Base-by-base conservation (phyloP, 805 yeast species). In the Monosporozyma siamensis region DNA sequence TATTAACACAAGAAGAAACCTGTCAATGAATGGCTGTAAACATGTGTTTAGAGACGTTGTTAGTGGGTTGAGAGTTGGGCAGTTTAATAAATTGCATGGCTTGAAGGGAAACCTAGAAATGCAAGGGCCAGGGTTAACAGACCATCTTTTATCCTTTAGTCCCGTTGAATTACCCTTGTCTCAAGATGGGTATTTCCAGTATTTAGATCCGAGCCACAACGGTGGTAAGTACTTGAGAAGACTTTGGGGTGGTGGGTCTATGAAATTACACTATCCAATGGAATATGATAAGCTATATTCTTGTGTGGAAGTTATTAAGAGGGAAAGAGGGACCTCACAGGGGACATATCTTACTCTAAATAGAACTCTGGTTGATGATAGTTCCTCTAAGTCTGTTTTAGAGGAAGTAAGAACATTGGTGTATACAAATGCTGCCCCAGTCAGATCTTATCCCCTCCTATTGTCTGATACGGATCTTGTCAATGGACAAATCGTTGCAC, bases 161-260 rank as follows among this genome's bases (percentile, higher is more conserved):
- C 88, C 86, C 20, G 52, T 66, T 4, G 68, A 74, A 29, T 38
- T 49, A 0, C 60, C 61, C 3, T 55, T 86, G 15, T 79, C 82
- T 2, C 38, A 50, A 1, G 97, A 88, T 59, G 95, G 96, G 1
- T 88, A 86, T 61, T 94, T 83, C 49, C 70, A 78, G 37, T 76
- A 82, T 50, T 92, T 83, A 54, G 77, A 88, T 0, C 95, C 94
- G 0, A 6, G 32, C 7, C 20, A 29, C 8, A 20, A 15, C 20
- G 20, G 17, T 29, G 17, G 8, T 9, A 29, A 8, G 20, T 15
- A 15, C 10, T 3, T 27, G 17, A 63, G 90, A 46, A 66, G 96
- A 20, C 71, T 89, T 75, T 88, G 96, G 96, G 78, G 74, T 0
- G 75, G 80, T 25, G 96, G 96, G 2, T 60, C 69, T 18, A 64